Evolutionary conservation across 768 basidiomycete species (phyloP).

Genomic region (Pisolithus marmoratus): DNA sequence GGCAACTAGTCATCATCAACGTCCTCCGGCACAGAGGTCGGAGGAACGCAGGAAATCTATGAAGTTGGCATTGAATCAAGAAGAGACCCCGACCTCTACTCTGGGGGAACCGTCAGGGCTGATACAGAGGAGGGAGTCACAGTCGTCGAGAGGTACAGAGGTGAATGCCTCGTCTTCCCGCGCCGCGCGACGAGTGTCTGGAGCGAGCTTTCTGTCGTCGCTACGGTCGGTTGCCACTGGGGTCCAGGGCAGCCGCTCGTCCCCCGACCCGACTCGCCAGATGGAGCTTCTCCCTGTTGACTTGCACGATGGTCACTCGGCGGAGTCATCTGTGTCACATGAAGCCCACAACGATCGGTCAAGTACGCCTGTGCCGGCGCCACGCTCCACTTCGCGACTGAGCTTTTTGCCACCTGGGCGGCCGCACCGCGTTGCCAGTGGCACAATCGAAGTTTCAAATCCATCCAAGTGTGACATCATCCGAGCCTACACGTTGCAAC

Average conservation of each 20-base stretch:
- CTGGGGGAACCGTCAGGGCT: slow-evolving; percentile 3
- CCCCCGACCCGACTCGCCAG: slow-evolving; percentile 3
- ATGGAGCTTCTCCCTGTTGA: slow-evolving; percentile 21
- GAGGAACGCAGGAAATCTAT: slow-evolving; percentile 18
- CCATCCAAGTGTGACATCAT: slow-evolving; percentile 52
- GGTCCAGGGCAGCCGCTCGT: slow-evolving; percentile 5
- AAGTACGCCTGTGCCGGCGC: slow-evolving; percentile 10
- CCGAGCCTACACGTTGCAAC: slow-evolving; percentile 73
- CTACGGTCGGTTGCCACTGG: slow-evolving; percentile 11
- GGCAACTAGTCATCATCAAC: slow-evolving; percentile 10
- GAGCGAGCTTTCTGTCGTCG: slow-evolving; percentile 23
- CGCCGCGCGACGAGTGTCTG: slow-evolving; percentile 20
- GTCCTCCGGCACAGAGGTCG: slow-evolving; percentile 20
- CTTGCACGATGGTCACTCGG: slow-evolving; percentile 16
- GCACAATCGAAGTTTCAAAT: slow-evolving; percentile 28
- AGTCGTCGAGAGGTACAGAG: slow-evolving; percentile 19
- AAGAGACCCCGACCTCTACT: neutral
- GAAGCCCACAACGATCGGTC: slow-evolving; percentile 7
- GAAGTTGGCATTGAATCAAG: slow-evolving; percentile 18
- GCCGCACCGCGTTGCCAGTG: slow-evolving; percentile 5
- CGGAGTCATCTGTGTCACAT: slow-evolving; percentile 9
- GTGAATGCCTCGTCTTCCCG: slow-evolving; percentile 12
- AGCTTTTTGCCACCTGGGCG: slow-evolving; percentile 19
- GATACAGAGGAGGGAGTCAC: slow-evolving; percentile 16
- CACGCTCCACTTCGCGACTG: slow-evolving; percentile 17